Conservation (phyloP, 257 asterid species). For the Jaltomata sinuosa region DNA sequence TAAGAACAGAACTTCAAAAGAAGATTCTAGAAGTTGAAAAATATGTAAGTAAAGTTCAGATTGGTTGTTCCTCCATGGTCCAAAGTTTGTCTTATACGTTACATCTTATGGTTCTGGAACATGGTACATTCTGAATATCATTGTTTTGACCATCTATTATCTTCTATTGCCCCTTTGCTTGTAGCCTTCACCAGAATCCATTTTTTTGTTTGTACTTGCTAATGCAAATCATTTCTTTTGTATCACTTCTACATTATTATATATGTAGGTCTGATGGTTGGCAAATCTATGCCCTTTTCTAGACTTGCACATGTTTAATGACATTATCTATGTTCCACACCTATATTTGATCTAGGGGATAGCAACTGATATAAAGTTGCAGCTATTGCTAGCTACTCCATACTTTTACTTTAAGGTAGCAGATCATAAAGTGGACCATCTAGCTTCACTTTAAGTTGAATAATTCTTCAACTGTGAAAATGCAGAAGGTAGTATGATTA, state of each 20-base stretch:
- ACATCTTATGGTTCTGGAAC: neutral
- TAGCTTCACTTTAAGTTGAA: neutral
- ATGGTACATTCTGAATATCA: neutral
- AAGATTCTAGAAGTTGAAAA: constrained; percentile 62
- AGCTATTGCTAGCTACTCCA: neutral
- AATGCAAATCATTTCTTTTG: neutral
- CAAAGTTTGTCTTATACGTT: neutral
- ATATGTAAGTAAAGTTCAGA: constrained; percentile 44
- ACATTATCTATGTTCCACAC: neutral
- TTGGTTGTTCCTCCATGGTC: constrained; percentile 3
- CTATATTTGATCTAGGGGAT: neutral
- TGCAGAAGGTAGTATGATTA: neutral
- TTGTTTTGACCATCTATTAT: neutral
- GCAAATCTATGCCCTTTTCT: neutral
- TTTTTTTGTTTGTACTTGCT: neutral
- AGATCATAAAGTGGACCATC: neutral
- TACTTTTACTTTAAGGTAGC: neutral
- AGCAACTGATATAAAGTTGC: neutral
- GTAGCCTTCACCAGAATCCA: neutral
- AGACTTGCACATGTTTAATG: neutral
- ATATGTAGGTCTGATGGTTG: neutral
- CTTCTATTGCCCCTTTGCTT: neutral
- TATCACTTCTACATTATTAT: neutral
- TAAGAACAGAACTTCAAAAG: constrained; percentile 76
- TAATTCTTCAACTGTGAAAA: neutral